These are phyloP conservation scores for Mesotaenium endlicherianum DNA, from an alignment of 139 green algal genomes.

Conservation along the genomic window DNA sequence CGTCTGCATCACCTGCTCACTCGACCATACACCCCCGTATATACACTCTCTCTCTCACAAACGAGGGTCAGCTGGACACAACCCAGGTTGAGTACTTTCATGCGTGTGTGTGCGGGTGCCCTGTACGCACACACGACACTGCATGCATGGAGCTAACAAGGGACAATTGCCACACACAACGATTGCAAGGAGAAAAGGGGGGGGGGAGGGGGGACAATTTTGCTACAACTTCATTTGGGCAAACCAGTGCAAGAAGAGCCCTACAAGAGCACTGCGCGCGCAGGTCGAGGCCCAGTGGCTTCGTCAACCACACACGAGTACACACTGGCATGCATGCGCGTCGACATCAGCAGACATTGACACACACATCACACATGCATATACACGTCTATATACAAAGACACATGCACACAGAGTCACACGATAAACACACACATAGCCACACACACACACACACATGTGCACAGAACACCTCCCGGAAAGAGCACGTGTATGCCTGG, in stretches of 20 bases:
- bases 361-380: conserved; percentile 9
- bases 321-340: conserved; percentile 9
- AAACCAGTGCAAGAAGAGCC: neutral
- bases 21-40: conserved; percentile 3
- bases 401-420: neutral
- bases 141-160: neutral
- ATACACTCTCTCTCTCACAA: neutral
- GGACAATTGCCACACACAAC: neutral
- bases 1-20: conserved; percentile 56
- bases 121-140: no score
- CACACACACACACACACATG: neutral
- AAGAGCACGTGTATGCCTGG: neutral
- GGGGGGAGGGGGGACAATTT: no score
- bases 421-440: neutral
- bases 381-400: neutral
- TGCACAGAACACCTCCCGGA: neutral
- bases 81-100: no score
- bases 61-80: no score
- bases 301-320: neutral
- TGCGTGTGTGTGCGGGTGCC: no score
- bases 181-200: neutral
- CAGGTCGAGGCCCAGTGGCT: no score
- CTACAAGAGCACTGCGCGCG: neutral
- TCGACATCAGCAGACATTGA: conserved; percentile 6
- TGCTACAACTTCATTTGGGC: neutral